These are phyloP conservation scores for Podosphaera fusca DNA, from an alignment of 2,329 filamentous ascomycete genomes.

Conservation along the genomic window DNA sequence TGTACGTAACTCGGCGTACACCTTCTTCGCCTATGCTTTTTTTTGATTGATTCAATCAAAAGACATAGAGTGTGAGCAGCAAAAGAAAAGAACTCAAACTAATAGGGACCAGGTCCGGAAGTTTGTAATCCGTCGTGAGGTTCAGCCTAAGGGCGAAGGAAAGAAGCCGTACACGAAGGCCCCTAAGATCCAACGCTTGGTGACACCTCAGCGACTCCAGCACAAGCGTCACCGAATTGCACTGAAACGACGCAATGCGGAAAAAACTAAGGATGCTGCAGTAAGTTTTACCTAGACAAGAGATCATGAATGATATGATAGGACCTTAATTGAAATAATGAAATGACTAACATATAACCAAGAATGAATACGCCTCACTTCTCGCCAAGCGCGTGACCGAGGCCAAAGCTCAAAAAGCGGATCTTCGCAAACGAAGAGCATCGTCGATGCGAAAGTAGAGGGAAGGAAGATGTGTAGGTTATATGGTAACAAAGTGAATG, in stretches of 20 bases:
- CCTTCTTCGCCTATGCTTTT: slow-evolving; percentile 47
- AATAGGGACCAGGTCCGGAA: slow-evolving; percentile 57
- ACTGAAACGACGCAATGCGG: slow-evolving; percentile 92
- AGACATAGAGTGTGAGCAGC: slow-evolving; percentile 32
- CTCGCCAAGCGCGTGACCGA: slow-evolving; percentile 93
- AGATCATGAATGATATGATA: no score
- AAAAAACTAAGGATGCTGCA: slow-evolving; percentile 96
- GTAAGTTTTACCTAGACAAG: slow-evolving; percentile 32
- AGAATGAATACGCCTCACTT: slow-evolving; percentile 95
- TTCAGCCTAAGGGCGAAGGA: slow-evolving; percentile 91
- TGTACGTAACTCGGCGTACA: slow-evolving; percentile 48
- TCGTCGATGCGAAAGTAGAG: slow-evolving; percentile 75
- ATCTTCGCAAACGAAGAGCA: slow-evolving; percentile 89
- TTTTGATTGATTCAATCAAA: neutral
- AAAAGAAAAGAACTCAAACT: slow-evolving; percentile 9
- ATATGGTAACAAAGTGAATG: no score
- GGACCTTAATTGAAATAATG: no score
- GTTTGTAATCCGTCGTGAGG: slow-evolving; percentile 98
- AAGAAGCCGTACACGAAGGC: slow-evolving; percentile 99
- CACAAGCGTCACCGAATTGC: slow-evolving; percentile 97
- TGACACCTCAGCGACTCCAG: slow-evolving; percentile 98
- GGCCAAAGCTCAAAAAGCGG: slow-evolving; percentile 81
- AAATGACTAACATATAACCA: neutral
- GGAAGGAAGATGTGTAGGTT: no score
- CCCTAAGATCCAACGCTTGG: slow-evolving; percentile 97